Evolutionary conservation across 23 red algal genomes (phyloP), one percentile per base, ranked within the genome.

Genomic region (Gracilaria domingensis): DNA sequence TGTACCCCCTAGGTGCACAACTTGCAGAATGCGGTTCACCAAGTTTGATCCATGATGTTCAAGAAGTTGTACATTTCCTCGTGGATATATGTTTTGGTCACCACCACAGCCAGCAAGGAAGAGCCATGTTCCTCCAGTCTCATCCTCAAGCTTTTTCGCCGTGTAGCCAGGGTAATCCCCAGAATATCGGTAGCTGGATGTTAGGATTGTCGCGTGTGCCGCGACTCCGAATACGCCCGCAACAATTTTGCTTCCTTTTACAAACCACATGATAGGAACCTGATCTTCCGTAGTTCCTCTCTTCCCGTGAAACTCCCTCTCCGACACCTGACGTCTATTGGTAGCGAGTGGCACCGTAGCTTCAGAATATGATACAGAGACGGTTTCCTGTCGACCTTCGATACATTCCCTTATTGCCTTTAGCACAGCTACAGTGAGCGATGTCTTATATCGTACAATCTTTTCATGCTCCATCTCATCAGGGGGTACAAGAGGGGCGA

Each of bases 51-150:
- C 75, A 82, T 81, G 77, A 12, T 74, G 55, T 30, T 71, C 21
- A 24, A 74, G 7, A 12, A 72, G 35, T 17, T 55, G 55, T 8
- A 67, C 21, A 28, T 18, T 79, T 51, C 91, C 91, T 32, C 91
- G 81, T 30, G 91, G 91, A 18, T 85, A 85, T 24, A 94, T 85
- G 70, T 94, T 94, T 44, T 87, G 71, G 73, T 94, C 91, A 57
- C 91, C 91, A 30, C 91, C 91, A 23, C 70, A 62, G 2, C 91
- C 82, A 51, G 91, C 42, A 7, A 86, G 35, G 77, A 91, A 91
- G 24, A 91, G 45, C 88, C 88, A 91, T 14, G 25, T 53, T 17
- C 53, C 66, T 25, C 88, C 88, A 82, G 32, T 54, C 21, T 73
- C 30, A 21, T 55, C 37, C 75, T 94, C 82, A 26, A 94, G 60